A percentile compares a stretch with the other conserved stretches of the same genome.
phyloP scores from a whole-genome alignment of 352 stramenopile genomes.

The Albugo candida region DNA sequence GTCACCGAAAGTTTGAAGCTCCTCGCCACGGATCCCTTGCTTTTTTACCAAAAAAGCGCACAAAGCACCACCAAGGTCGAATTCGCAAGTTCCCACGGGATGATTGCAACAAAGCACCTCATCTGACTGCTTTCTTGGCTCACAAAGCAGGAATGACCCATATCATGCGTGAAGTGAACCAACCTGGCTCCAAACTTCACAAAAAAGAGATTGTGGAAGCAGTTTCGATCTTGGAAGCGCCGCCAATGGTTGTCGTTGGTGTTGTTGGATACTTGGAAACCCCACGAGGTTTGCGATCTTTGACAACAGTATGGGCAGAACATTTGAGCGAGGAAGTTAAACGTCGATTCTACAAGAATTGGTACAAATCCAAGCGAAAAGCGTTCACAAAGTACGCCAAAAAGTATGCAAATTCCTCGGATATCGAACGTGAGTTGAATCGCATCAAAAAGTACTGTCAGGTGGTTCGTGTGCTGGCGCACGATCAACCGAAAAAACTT shows the following conservation, averaged over 20 bases:
- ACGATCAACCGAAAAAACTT: slow-evolving; percentile 98
- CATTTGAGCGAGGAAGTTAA: slow-evolving; percentile 98
- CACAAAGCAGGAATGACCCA: slow-evolving; percentile 99
- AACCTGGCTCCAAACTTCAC: slow-evolving; percentile 98
- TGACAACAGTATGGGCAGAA: slow-evolving; percentile 99
- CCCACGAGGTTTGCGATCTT: slow-evolving; percentile 92
- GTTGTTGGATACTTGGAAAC: slow-evolving; percentile 99
- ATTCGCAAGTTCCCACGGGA: slow-evolving; percentile 99
- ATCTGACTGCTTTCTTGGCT: slow-evolving; percentile 99
- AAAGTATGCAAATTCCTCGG: slow-evolving; percentile 90
- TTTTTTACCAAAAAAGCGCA: slow-evolving; percentile 99
- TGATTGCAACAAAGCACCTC: slow-evolving; percentile 86
- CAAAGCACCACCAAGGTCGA: slow-evolving; percentile 97
- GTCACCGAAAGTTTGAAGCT: slow-evolving; percentile 96
- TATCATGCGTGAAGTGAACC: slow-evolving; percentile 97
- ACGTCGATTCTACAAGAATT: slow-evolving; percentile 99
- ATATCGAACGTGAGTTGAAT: slow-evolving; percentile 96
- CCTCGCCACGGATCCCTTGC: slow-evolving; percentile 94
- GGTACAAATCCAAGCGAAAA: slow-evolving; percentile 99
- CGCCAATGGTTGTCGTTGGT: slow-evolving; percentile 98
- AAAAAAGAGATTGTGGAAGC: slow-evolving; percentile 99
- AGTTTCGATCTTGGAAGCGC: slow-evolving; percentile 98
- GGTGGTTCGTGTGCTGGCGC: slow-evolving; percentile 97
- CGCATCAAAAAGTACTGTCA: slow-evolving; percentile 99
- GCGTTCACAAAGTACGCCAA: slow-evolving; percentile 99